Base-by-base conservation (phyloP, 192 early-diverging fungal genomes). In the Podila clonocystis region DNA sequence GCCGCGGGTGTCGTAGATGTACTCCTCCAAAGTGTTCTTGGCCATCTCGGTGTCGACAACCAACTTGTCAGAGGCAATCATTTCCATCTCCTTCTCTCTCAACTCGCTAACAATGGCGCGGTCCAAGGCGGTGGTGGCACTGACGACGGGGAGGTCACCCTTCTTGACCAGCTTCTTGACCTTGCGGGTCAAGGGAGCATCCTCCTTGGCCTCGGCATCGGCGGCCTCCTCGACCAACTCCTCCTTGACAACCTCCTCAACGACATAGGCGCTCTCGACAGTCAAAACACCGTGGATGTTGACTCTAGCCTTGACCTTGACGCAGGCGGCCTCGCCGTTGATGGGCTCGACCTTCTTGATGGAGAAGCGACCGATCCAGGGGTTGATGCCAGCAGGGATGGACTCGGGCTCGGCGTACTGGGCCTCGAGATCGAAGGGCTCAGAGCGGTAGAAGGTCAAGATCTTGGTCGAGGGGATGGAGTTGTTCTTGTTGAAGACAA, bases 1-100 rank as follows among this genome's bases (percentile, higher is more conserved):
- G 83, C 87, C 86, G 50, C 98, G 94, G 60, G 93, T 94, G 29
- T 98, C 95, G 85, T 99, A 99, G 49, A 98, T 95, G 85, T 98
- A 99, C 89, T 99, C 98, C 84, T 99, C 98, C 62, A 99, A 91
- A 38, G 92, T 87, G 87, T 99, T 99, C 86, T 96, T 95, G 82
- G 91, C 91, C 67, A 94, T 90, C 84, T 97, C 97, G 11, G 98
- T 99, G 67, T 97, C 97, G 41, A 91, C 88, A 22, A 99, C 95
- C 65, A 99, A 91, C 76, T 93, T 92, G 85, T 99, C 97, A 36
- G 88, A 70, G 9, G 91, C 73, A 58, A 84, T 72, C 98, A 99
- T 98, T 72, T 95, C 88, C 74, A 88, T 90, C 88, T 99, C 98
- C 68, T 86, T 74, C 83, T 95, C 93, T 70, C 89, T 82, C 84